phyloP scores from a whole-genome alignment of 495 filamentous ascomycete species.

The Pseudomonodictys pantanalensis region DNA sequence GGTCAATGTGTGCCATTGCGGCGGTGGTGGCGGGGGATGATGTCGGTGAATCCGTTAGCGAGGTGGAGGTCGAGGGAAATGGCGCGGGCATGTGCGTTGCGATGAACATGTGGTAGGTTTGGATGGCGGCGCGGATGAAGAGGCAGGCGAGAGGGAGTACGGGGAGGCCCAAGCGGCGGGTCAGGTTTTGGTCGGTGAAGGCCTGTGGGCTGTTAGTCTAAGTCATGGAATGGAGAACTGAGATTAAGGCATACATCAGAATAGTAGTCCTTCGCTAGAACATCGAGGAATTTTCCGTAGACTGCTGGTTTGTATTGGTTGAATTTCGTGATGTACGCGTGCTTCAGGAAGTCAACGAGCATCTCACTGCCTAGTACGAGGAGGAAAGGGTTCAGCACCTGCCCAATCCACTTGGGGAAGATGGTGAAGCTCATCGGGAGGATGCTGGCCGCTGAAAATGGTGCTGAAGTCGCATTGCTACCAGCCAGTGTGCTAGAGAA shows the following conservation, averaged over 20 bases:
- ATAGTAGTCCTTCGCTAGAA: constrained; percentile 96
- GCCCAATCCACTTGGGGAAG: constrained; percentile 80
- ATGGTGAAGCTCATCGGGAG: constrained; percentile 85
- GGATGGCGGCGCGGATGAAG: constrained; percentile 89
- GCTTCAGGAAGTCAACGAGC: constrained; percentile 96
- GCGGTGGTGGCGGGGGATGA: constrained; percentile 67
- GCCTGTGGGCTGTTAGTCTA: constrained; percentile 52
- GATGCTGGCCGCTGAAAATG: constrained; percentile 58
- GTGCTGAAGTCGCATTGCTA: constrained; percentile 47
- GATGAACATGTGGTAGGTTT: constrained; percentile 98
- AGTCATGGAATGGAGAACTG: background rate
- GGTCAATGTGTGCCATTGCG: constrained; percentile 70
- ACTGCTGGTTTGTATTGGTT: constrained; percentile 90
- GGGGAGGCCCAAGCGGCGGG: constrained; percentile 83
- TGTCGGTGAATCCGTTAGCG: constrained; percentile 53
- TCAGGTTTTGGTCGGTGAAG: constrained; percentile 84
- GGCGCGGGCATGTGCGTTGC: constrained; percentile 76
- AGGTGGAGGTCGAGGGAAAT: constrained; percentile 60
- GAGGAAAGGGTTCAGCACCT: constrained; percentile 86
- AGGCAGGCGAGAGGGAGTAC: constrained; percentile 90
- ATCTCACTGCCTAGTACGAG: constrained; percentile 94
- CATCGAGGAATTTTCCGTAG: constrained; percentile 84
- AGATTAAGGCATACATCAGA: constrained; percentile 62
- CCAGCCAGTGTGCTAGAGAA: constrained; percentile 25
- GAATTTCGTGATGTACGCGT: constrained; percentile 97